A percentile compares a stretch with the other conserved stretches of the same genome.
Evolutionary conservation across 768 basidiomycete genomes (phyloP).

Genomic region (Rhodotorula taiwanensis): DNA sequence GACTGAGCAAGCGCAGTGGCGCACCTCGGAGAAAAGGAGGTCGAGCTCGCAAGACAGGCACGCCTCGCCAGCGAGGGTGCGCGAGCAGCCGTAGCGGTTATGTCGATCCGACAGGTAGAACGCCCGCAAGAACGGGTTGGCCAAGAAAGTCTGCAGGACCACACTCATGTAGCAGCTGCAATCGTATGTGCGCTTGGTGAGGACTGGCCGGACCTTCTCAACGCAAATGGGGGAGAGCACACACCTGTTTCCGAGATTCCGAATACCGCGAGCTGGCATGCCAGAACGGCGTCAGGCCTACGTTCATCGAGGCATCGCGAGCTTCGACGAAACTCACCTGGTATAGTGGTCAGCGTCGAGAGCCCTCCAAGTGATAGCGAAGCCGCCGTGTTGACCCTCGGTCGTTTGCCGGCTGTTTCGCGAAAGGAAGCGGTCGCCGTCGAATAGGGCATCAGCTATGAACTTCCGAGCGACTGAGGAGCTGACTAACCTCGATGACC

Average conservation of each 20-base stretch:
- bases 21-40: slow-evolving; percentile 61
- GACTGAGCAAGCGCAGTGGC: background rate
- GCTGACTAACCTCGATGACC: background rate
- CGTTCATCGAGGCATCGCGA: too few relatives aligned
- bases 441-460: too few relatives aligned
- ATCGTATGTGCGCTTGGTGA: too few relatives aligned
- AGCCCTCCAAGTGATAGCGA: background rate
- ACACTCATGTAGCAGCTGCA: slow-evolving; percentile 92
- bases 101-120: slow-evolving; percentile 89
- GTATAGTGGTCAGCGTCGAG: background rate
- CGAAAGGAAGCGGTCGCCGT: too few relatives aligned
- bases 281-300: too few relatives aligned
- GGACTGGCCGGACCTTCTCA: too few relatives aligned
- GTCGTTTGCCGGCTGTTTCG: slow-evolving; percentile 18
- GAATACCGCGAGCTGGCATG: slow-evolving; percentile 24
- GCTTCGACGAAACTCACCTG: slow-evolving; percentile 20
- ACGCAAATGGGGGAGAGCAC: slow-evolving; percentile 54
- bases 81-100: slow-evolving; percentile 58
- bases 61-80: slow-evolving; percentile 32
- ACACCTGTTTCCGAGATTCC: slow-evolving; percentile 33
- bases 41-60: slow-evolving; percentile 34
- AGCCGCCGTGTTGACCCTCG: background rate
- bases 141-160: slow-evolving; percentile 77
- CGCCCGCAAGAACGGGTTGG: slow-evolving; percentile 81
- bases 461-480: too few relatives aligned